A percentile compares a stretch with the other conserved stretches of the same genome.
Conservation (phyloP, 78 protist species). For the Dictyostelium intermedium region DNA sequence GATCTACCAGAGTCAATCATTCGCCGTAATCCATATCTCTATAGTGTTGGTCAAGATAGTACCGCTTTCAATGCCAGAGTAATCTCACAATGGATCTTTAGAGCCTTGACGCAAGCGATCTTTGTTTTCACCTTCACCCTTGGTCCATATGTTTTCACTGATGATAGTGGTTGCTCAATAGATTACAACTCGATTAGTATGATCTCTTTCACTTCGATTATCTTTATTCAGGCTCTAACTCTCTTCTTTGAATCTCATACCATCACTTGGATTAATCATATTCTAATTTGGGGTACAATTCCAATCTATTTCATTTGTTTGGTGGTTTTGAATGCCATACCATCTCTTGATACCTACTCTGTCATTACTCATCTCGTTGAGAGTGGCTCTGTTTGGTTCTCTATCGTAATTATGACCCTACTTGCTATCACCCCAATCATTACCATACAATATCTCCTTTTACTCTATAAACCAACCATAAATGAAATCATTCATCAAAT, state of each 20-base stretch:
- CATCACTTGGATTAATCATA: conserved; percentile 70
- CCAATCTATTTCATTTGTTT: conserved; percentile 60
- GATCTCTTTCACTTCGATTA: conserved; percentile 72
- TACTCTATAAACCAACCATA: conserved; percentile 27
- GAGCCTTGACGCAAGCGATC: conserved; percentile 77
- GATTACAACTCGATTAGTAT: conserved; percentile 56
- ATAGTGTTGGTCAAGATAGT: conserved; percentile 34
- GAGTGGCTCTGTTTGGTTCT: conserved; percentile 8
- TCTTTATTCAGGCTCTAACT: conserved; percentile 74
- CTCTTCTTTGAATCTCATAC: conserved; percentile 77
- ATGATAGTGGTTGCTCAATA: background rate
- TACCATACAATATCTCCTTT: conserved; percentile 14
- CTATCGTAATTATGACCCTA: conserved; percentile 10
- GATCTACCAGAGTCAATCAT: conserved; percentile 65
- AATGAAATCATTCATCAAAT: conserved; percentile 53
- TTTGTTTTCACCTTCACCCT: conserved; percentile 24
- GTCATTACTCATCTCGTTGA: conserved; percentile 10
- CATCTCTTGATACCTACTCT: conserved; percentile 17
- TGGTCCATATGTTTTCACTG: background rate
- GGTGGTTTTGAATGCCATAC: background rate
- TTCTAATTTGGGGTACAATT: conserved; percentile 73
- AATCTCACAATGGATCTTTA: conserved; percentile 37
- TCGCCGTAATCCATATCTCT: conserved; percentile 34
- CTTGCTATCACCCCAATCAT: conserved; percentile 30
- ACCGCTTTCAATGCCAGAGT: conserved; percentile 2